Percentiles rank a stretch among this genome's conserved stretches.
phyloP scores from a whole-genome alignment of 148 eudicot species.

The Euryodendron excelsum region DNA sequence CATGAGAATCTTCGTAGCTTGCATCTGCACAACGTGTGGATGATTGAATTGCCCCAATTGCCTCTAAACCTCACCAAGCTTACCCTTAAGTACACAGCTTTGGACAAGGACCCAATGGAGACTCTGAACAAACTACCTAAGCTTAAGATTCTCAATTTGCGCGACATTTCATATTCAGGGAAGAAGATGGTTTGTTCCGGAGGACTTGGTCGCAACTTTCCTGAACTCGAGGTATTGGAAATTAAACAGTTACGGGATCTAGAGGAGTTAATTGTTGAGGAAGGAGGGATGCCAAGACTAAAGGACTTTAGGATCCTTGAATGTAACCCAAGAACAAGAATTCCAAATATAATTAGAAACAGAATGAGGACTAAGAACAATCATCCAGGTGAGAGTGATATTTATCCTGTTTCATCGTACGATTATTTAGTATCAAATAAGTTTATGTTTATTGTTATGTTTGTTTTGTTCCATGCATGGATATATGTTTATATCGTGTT shows the following conservation, averaged over 20 bases:
- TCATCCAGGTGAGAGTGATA: neutral
- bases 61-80: neutral
- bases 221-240: neutral
- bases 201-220: neutral
- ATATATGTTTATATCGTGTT: no score
- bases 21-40: neutral
- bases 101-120: neutral
- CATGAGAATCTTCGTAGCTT: neutral
- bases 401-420: no score
- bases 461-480: no score
- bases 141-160: neutral
- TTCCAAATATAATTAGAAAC: neutral
- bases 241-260: fast-evolving
- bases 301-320: no score
- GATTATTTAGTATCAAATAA: no score
- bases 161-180: neutral
- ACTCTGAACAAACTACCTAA: neutral
- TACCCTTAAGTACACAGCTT: neutral
- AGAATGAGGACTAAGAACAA: neutral
- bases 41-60: neutral
- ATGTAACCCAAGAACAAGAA: neutral
- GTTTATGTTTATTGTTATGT: no score
- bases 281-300: neutral
- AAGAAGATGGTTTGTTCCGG: neutral
- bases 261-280: neutral